Percentiles rank a stretch among this genome's conserved stretches.
phyloP scores from a whole-genome alignment of 2,329 filamentous ascomycete genomes.

The Fusarium nanum region DNA sequence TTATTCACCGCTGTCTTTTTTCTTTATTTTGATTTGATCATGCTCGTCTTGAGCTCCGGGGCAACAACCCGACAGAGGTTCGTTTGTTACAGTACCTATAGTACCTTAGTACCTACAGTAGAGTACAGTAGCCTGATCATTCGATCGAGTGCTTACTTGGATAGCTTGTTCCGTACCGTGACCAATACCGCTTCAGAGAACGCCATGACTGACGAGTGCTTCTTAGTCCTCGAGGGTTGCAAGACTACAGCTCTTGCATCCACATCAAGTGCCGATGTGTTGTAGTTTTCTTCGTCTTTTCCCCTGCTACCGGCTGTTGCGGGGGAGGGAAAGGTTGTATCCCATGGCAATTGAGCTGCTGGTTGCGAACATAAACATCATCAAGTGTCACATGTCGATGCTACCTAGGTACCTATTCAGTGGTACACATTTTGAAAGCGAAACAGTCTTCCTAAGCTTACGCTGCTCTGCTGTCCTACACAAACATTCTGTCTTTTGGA shows the following conservation, averaged over 20 bases:
- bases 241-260: constrained; percentile 21
- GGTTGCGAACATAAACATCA: neutral
- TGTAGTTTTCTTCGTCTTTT: neutral
- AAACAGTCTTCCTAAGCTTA: neutral
- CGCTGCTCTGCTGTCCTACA: neutral
- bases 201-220: neutral
- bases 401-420: neutral
- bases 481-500: neutral
- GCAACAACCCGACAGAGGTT: neutral
- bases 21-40: constrained; percentile 7
- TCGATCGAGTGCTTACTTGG: constrained; percentile 12
- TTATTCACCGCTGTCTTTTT: constrained; percentile 30
- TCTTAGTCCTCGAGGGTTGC: constrained; percentile 25
- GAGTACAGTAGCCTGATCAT: neutral
- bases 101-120: neutral
- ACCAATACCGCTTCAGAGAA: constrained; percentile 24
- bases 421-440: constrained; percentile 49
- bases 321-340: neutral
- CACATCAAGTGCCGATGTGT: constrained; percentile 38
- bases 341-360: neutral
- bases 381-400: neutral
- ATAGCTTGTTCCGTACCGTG: constrained; percentile 27
- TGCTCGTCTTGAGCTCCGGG: neutral
- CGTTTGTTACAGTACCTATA: constrained; percentile 1
- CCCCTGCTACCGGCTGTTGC: constrained; percentile 18